A percentile compares a stretch with the other conserved stretches of the same genome.
phyloP scores from a whole-genome alignment of 176 grass and related monocot species.

The Lolium perenne region DNA sequence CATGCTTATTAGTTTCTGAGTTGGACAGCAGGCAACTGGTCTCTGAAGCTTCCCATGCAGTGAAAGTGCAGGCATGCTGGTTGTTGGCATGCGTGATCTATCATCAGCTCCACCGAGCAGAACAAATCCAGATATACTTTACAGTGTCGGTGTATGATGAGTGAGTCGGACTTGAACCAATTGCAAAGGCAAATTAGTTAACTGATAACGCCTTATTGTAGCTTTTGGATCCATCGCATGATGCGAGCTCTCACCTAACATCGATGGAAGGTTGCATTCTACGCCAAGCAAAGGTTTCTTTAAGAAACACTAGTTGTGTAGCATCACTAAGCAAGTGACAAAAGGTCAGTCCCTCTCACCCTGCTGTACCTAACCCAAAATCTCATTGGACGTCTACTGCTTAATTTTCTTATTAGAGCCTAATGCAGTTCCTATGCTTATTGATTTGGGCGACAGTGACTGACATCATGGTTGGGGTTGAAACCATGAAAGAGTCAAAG shows the following conservation, averaged over 20 bases:
- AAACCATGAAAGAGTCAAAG: not conserved
- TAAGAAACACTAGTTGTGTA: no score
- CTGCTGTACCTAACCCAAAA: not conserved
- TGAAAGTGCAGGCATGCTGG: conserved; percentile 1
- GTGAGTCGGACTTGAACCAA: not conserved
- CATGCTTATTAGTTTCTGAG: not conserved
- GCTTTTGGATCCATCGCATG: not conserved
- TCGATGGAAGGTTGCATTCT: not conserved
- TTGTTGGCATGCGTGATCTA: not conserved
- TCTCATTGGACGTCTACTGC: not conserved
- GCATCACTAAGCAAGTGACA: not conserved
- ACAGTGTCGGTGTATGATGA: not conserved
- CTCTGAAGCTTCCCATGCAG: not conserved
- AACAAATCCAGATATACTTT: not conserved
- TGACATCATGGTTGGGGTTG: no score
- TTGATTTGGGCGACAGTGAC: not conserved
- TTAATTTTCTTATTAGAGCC: not conserved
- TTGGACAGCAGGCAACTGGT: not conserved
- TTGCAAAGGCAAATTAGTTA: not conserved
- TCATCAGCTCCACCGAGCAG: not conserved
- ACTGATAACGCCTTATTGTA: not conserved
- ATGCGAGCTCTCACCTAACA: conserved; percentile 37
- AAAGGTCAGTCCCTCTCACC: not conserved
- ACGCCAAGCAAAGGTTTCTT: not conserved
- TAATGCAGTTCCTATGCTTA: not conserved